A percentile compares a stretch with the other conserved stretches of the same genome.
Conservation (phyloP, 2,329 filamentous ascomycete species). For the Basipetospora chlamydospora region DNA sequence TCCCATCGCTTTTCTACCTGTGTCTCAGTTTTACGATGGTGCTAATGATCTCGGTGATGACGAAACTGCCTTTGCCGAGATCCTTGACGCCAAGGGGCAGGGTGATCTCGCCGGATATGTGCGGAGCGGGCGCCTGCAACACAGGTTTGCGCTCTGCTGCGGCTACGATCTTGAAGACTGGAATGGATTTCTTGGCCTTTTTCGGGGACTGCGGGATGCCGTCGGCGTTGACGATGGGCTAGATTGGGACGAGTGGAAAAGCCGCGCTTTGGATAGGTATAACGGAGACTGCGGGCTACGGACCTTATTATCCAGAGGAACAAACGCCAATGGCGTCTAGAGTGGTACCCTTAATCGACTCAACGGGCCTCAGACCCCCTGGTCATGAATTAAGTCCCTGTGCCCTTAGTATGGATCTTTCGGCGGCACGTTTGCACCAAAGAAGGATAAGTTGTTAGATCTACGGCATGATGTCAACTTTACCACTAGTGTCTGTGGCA, state of each 20-base stretch:
- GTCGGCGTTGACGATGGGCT: slow-evolving; percentile 18
- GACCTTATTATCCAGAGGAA: neutral
- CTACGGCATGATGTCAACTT: too few species aligned
- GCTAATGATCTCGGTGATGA: slow-evolving; percentile 20
- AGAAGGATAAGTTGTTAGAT: too few species aligned
- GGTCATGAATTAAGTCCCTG: too few species aligned
- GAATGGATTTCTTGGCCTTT: slow-evolving; percentile 26
- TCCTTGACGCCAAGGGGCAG: slow-evolving; percentile 17
- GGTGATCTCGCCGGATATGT: slow-evolving; percentile 21
- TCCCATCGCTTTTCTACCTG: slow-evolving; percentile 22
- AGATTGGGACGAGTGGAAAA: slow-evolving; percentile 10
- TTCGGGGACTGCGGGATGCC: slow-evolving; percentile 21
- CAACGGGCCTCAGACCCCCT: neutral
- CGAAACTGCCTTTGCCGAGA: slow-evolving; percentile 20
- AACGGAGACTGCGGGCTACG: neutral
- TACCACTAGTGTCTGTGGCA: too few species aligned
- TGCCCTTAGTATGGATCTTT: too few species aligned
- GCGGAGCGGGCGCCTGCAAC: slow-evolving; percentile 21
- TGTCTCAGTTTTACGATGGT: slow-evolving; percentile 25
- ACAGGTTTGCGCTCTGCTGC: slow-evolving; percentile 25
- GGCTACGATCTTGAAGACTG: slow-evolving; percentile 26
- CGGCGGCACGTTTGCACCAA: too few species aligned
- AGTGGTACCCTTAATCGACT: neutral
- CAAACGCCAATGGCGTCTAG: neutral
- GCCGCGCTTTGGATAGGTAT: neutral